Evolutionary conservation across 768 basidiomycete genomes (phyloP).

Genomic region (Suillus placidus): DNA sequence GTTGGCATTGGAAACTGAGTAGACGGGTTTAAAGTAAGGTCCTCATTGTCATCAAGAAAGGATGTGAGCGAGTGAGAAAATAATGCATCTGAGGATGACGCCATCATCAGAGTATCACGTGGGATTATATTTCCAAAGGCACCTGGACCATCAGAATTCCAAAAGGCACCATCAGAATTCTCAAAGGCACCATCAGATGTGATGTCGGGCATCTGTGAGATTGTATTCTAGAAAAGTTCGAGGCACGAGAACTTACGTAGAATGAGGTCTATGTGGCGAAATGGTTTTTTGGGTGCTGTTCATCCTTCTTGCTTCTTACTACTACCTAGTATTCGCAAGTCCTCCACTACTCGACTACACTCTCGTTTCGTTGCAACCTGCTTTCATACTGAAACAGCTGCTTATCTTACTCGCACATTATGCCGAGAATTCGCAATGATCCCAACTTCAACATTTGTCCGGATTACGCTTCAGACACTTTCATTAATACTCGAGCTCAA

Average conservation of each 20-base stretch:
- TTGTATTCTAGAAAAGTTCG: slow-evolving; percentile 53
- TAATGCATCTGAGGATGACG: neutral
- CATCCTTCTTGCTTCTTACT: no score
- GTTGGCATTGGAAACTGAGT: no score
- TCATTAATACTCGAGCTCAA: neutral
- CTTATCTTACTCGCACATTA: rapidly evolving
- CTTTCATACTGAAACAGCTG: no score
- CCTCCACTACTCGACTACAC: neutral
- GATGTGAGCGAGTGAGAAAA: neutral
- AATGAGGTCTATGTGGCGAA: neutral
- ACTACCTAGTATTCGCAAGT: neutral
- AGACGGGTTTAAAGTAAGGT: no score
- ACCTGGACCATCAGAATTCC: no score
- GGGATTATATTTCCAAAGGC: no score
- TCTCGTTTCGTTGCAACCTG: neutral
- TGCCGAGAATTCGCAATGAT: neutral
- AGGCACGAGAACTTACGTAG: slow-evolving; percentile 60
- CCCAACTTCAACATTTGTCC: neutral
- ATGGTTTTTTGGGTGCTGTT: no score
- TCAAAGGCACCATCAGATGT: neutral
- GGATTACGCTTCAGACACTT: neutral
- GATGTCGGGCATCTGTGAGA: neutral
- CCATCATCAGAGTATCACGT: neutral
- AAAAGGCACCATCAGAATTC: no score
- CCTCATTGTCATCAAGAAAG: no score